Percentiles rank a stretch among this genome's conserved stretches.
Evolutionary conservation across 139 green algal genomes (phyloP).

Genomic region (Coelastrella sp.): DNA sequence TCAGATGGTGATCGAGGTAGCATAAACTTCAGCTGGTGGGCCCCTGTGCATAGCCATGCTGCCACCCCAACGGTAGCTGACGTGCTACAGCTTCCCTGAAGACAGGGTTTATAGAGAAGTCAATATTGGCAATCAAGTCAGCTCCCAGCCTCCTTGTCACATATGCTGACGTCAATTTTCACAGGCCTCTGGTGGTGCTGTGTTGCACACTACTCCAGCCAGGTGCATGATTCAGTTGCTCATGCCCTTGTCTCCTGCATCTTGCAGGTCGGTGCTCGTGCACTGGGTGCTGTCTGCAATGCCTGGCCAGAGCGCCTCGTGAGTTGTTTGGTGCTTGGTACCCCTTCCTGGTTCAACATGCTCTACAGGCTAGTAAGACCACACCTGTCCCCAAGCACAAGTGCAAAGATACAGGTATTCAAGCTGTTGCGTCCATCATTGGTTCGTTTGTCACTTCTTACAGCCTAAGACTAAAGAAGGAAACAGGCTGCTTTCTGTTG

Average conservation of each 20-base stretch:
- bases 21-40: too few relatives aligned
- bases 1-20: neutral
- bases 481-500: neutral
- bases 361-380: conserved; percentile 31
- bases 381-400: conserved; percentile 29
- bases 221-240: too few relatives aligned
- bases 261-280: conserved; percentile 20
- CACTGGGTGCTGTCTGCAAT: conserved; percentile 27
- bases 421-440: neutral
- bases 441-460: neutral
- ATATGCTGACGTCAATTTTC: too few relatives aligned
- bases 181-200: neutral
- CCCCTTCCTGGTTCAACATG: conserved; percentile 48
- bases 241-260: too few relatives aligned
- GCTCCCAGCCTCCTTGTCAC: too few relatives aligned
- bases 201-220: neutral
- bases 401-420: conserved; percentile 39
- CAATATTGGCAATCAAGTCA: too few relatives aligned
- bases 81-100: too few relatives aligned
- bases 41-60: too few relatives aligned
- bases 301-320: conserved; percentile 30
- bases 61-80: too few relatives aligned
- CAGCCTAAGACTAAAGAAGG: neutral
- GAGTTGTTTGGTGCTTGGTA: conserved; percentile 21
- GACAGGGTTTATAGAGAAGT: too few relatives aligned